A percentile compares a stretch with the other conserved stretches of the same genome.
phyloP scores from a whole-genome alignment of 2,329 filamentous ascomycete species.

The Clarireedia monteithiana region DNA sequence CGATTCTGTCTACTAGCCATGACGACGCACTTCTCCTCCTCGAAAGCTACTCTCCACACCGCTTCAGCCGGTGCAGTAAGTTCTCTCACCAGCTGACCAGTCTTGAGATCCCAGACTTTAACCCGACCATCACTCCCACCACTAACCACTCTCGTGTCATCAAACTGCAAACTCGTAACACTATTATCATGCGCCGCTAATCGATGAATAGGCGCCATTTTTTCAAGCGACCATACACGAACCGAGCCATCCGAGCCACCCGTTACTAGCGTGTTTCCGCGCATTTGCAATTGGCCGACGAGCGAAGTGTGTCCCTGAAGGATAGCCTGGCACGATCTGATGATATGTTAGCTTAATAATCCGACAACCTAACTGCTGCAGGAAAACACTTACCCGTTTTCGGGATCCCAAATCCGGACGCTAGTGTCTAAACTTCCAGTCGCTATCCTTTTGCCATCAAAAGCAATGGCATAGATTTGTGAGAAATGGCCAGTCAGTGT shows the following conservation, averaged over 20 bases:
- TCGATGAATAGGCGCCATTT: slow-evolving; percentile 86
- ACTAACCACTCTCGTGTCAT: slow-evolving; percentile 89
- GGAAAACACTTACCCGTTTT: slow-evolving; percentile 58
- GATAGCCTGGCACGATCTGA: slow-evolving; percentile 60
- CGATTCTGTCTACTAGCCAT: slow-evolving; percentile 78
- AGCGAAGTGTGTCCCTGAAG: slow-evolving; percentile 95
- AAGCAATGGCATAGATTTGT: slow-evolving; percentile 97
- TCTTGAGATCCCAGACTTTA: slow-evolving; percentile 96
- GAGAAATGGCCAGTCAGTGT: slow-evolving; percentile 93
- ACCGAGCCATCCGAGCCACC: slow-evolving; percentile 95
- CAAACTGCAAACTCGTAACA: slow-evolving; percentile 94
- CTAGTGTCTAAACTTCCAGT: slow-evolving; percentile 96
- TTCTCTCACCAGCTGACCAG: slow-evolving; percentile 82
- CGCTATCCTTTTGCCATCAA: slow-evolving; percentile 87
- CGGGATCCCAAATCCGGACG: slow-evolving; percentile 92
- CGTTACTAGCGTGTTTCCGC: slow-evolving; percentile 88
- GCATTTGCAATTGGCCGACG: slow-evolving; percentile 93
- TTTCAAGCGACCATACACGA: slow-evolving; percentile 88
- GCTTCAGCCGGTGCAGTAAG: slow-evolving; percentile 87
- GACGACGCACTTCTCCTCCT: slow-evolving; percentile 96
- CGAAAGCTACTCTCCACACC: slow-evolving; percentile 96
- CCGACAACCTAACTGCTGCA: neutral
- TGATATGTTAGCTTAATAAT: slow-evolving; percentile 30
- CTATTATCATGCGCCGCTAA: slow-evolving; percentile 97
- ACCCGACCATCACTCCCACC: slow-evolving; percentile 96